Percentiles rank a stretch among this genome's conserved stretches.
These are phyloP conservation scores for Entomortierella beljakovae DNA, from an alignment of 192 early-diverging fungal species.

Conservation along the genomic window DNA sequence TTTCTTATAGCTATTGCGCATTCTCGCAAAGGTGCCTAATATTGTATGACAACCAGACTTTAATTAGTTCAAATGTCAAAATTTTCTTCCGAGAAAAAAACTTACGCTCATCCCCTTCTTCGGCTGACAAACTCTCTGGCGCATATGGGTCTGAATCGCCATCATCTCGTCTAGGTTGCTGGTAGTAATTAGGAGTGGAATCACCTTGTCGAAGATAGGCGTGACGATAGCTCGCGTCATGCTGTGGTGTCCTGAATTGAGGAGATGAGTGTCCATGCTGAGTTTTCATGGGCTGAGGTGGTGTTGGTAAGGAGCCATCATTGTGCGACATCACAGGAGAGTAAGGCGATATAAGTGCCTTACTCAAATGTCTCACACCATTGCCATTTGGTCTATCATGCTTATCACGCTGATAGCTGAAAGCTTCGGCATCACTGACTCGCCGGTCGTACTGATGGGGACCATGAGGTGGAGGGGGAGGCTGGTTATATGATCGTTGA, in stretches of 20 bases:
- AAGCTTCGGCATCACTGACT: slow-evolving; percentile 18
- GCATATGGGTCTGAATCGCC: slow-evolving; percentile 4
- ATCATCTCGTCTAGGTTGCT: background rate
- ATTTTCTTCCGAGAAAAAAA: background rate
- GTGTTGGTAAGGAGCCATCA: background rate
- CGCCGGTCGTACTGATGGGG: slow-evolving; percentile 24
- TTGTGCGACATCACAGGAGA: background rate
- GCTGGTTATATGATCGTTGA: slow-evolving; percentile 3
- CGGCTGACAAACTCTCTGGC: slow-evolving; percentile 6
- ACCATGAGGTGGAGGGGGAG: slow-evolving; percentile 18
- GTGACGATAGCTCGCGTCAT: slow-evolving; percentile 2
- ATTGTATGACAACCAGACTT: background rate
- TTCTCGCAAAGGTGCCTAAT: slow-evolving; percentile 12
- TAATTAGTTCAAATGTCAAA: background rate
- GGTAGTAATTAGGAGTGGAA: slow-evolving; percentile 11
- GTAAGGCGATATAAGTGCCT: background rate
- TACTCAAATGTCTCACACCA: slow-evolving; percentile 1
- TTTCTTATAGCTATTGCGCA: slow-evolving; percentile 16
- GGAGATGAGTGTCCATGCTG: too few species aligned
- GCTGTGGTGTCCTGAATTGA: slow-evolving; percentile 1
- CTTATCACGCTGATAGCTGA: slow-evolving; percentile 17
- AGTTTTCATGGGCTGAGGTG: background rate
- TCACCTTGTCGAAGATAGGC: slow-evolving; percentile 9
- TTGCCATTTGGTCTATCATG: slow-evolving; percentile 14
- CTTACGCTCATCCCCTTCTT: slow-evolving; percentile 28